A percentile compares a stretch with the other conserved stretches of the same genome.
Conservation (phyloP, 2,329 filamentous ascomycete genomes). For the Leptographium radiaticola region DNA sequence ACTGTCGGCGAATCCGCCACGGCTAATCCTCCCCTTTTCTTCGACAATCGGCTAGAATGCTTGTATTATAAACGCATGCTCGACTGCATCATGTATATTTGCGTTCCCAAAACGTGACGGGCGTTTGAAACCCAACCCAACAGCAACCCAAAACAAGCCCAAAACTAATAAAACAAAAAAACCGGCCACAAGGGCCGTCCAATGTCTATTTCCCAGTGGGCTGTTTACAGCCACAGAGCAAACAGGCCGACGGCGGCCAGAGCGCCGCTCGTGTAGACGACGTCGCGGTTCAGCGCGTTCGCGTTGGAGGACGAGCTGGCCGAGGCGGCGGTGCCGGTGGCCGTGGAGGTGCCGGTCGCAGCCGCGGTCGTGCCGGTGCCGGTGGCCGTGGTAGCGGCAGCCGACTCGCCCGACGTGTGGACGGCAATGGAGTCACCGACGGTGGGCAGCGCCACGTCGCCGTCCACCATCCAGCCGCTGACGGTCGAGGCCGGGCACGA, state of each 20-base stretch:
- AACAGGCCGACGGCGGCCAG: neutral
- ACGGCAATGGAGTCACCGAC: slow-evolving; percentile 35
- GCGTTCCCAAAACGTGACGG: no score
- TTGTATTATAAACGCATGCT: no score
- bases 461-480: slow-evolving; percentile 60
- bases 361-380: slow-evolving; percentile 14
- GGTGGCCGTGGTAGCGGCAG: slow-evolving; percentile 14
- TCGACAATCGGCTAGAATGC: no score
- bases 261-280: neutral
- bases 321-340: neutral
- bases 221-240: slow-evolving; percentile 2
- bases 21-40: no score
- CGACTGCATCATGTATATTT: no score
- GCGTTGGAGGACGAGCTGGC: neutral
- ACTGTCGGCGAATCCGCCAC: no score
- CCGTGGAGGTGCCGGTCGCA: slow-evolving; percentile 6
- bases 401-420: slow-evolving; percentile 1
- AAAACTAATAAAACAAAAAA: no score
- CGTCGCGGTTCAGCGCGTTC: neutral
- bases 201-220: no score
- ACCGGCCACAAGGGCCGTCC: neutral
- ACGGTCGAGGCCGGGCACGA: slow-evolving; percentile 58
- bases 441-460: slow-evolving; percentile 55
- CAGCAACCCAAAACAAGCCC: no score
- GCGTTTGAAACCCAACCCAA: neutral